phyloP scores from a whole-genome alignment of 148 eudicot species.

The Selenicereus undatus region DNA sequence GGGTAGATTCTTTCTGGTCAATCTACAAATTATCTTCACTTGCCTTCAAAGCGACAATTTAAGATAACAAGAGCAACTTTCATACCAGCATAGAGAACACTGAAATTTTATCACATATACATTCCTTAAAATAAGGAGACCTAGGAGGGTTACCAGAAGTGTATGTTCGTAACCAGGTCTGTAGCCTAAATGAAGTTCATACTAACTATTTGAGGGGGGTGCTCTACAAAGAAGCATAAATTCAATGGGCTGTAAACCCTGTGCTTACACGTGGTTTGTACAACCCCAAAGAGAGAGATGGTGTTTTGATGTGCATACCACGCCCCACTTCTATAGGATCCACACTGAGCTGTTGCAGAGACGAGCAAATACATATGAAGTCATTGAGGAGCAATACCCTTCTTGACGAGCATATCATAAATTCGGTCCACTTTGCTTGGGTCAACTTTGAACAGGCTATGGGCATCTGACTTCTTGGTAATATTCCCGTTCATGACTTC shows the following conservation, averaged over 20 bases:
- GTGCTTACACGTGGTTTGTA: background rate
- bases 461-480: constrained; percentile 67
- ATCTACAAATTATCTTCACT: too few relatives aligned
- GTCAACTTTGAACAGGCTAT: constrained; percentile 63
- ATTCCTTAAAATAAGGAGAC: too few relatives aligned
- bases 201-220: background rate
- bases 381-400: constrained; percentile 60
- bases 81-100: too few relatives aligned
- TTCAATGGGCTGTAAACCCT: background rate
- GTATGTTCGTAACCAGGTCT: background rate
- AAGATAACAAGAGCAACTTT: too few relatives aligned
- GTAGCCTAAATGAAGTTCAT: background rate
- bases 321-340: background rate
- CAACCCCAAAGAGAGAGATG: background rate
- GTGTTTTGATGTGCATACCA: background rate
- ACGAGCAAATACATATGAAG: constrained; percentile 6
- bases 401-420: constrained; percentile 80
- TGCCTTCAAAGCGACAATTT: too few relatives aligned
- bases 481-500: constrained; percentile 66
- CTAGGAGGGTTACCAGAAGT: too few relatives aligned
- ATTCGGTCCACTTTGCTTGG: constrained; percentile 78
- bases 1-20: too few relatives aligned
- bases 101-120: too few relatives aligned
- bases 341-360: background rate
- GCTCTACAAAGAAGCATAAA: background rate